Conservation (phyloP, 805 yeast genomes). For the Candida gorgasii region DNA sequence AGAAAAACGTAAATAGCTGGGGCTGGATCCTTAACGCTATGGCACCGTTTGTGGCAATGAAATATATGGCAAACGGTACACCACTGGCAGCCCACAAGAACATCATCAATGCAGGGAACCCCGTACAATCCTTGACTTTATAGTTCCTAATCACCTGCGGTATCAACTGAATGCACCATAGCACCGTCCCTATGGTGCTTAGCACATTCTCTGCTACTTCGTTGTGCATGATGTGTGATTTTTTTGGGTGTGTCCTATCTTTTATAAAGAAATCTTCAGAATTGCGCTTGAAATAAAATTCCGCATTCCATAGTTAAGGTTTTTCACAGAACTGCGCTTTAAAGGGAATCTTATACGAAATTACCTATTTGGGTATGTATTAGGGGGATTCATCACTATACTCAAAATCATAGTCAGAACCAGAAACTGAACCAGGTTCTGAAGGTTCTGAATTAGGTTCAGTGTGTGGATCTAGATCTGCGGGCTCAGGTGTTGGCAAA, state of each 20-base stretch:
- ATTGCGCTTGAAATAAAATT: neutral
- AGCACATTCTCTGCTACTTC: constrained; percentile 65
- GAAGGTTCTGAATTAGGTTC: too few relatives aligned
- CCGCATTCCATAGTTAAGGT: neutral
- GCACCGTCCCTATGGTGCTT: constrained; percentile 85
- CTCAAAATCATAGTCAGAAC: constrained; percentile 47
- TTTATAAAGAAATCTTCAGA: too few relatives aligned
- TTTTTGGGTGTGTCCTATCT: neutral
- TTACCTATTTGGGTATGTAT: too few relatives aligned
- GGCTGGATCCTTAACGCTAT: constrained; percentile 87
- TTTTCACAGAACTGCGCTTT: constrained; percentile 1
- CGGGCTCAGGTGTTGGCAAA: too few relatives aligned
- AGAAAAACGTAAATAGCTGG: constrained; percentile 71
- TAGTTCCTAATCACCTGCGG: constrained; percentile 83
- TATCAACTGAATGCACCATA: constrained; percentile 89
- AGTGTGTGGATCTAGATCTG: constrained; percentile 15
- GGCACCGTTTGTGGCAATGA: constrained; percentile 66
- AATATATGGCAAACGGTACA: constrained; percentile 84
- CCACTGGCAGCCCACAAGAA: constrained; percentile 76
- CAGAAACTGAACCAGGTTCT: too few relatives aligned
- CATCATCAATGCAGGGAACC: constrained; percentile 87
- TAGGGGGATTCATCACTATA: constrained; percentile 23
- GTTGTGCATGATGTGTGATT: constrained; percentile 13
- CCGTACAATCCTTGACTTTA: constrained; percentile 75
- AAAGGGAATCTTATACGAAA: too few relatives aligned